Conservation (phyloP, 805 yeast species). For the Clavispora carvajalis region DNA sequence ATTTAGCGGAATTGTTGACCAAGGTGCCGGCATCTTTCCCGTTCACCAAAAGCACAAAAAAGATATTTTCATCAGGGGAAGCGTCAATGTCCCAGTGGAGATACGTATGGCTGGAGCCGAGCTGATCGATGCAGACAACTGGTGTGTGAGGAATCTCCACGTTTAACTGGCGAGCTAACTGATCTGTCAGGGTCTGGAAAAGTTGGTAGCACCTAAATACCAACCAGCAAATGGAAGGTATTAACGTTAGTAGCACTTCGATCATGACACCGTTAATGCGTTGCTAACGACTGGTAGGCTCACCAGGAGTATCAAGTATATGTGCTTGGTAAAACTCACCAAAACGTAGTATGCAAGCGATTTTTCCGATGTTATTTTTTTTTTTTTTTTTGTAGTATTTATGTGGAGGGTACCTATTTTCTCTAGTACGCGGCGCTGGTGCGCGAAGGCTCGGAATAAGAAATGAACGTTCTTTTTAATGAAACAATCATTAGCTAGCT, state of each 20-base stretch:
- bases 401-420: background rate
- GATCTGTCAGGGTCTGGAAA: conserved; percentile 41
- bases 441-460: background rate
- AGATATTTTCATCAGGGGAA: conserved; percentile 24
- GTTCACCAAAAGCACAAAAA: conserved; percentile 31
- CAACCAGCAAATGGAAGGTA: conserved; percentile 36
- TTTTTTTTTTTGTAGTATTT: background rate
- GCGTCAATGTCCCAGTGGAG: conserved; percentile 44
- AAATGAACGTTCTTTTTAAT: too few relatives aligned
- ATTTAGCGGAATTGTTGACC: conserved; percentile 29
- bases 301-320: background rate
- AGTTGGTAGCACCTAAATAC: conserved; percentile 33
- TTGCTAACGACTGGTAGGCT: background rate
- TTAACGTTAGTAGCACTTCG: conserved; percentile 28
- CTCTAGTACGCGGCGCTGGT: background rate
- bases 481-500: background rate
- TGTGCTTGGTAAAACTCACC: background rate
- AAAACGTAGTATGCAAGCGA: background rate
- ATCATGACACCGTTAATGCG: conserved; percentile 17
- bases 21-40: conserved; percentile 32
- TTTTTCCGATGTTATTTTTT: background rate
- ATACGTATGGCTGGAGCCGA: conserved; percentile 40
- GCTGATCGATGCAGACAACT: conserved; percentile 48
- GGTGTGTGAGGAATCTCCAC: conserved; percentile 56
- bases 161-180: conserved; percentile 41